Evolutionary conservation across 768 basidiomycete genomes (phyloP), one percentile per base, ranked within the genome.

Genomic region (Lentinula sp.): DNA sequence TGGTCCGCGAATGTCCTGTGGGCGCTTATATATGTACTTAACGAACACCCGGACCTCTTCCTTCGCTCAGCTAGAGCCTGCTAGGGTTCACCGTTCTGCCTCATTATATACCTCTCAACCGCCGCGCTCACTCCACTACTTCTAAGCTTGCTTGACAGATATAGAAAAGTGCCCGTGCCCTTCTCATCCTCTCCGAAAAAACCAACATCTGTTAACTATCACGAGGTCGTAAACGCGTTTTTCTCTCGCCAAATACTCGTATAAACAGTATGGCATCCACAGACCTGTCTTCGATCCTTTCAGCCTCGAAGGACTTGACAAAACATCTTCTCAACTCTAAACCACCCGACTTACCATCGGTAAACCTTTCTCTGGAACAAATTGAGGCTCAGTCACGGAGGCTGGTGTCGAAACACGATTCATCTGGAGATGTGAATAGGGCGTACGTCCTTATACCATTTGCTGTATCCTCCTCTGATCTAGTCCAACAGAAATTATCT

Each of bases 321-420:
- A 85, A 88, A 0, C 91, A 94, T 70, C 75, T 94, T 32, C n/a
- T 56, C 10, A 23, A 56, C 13, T 82, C 86, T 3, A 80, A 84
- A 48, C 87, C 87, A 4, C 40, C 55, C 40, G 93, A 97, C 66
- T 77, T 98, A 1, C 96, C 96, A 10, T 83, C 89, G 2, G 87
- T 99, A 46, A 85, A 90, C 60, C 86, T 96, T 60, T 92, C 93
- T 1, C 82, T 98, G 35, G 95, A 96, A 72, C 93, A 98, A 76
- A 91, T 99, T 64, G 96, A 98, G 72, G 87, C 89, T 0, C 93
- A 96, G 75, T 95, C 93, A 2, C 83, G 94, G 18, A 81, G 89
- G 45, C 86, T 98, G 28, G 87, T 90, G 4, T 84, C 89, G 23
- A 82, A 86, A 46, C 88, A 89, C 67, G 82, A 79, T 32, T 72